Evolutionary conservation across 2,329 filamentous ascomycete genomes (phyloP), one percentile per base, ranked within the genome.

Genomic region (Alternaria triticina): DNA sequence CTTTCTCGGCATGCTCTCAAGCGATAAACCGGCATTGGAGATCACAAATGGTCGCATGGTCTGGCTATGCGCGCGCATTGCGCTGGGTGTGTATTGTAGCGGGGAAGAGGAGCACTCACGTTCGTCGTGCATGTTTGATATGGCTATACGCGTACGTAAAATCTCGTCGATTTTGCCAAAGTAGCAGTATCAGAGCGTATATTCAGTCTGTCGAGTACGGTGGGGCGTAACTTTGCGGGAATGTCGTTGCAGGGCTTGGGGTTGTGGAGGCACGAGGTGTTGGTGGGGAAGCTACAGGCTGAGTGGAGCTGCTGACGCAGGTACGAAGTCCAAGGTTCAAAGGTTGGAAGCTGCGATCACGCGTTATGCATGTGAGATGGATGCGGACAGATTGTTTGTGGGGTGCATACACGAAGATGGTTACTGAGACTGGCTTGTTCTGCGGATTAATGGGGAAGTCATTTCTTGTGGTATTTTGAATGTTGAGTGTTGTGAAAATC

Each of bases 101-200:
- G 68, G 63, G 58, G 50, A 55, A 50, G 43, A 55, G 45, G 54
- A 28, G n/a, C 30, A 74, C 77, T 73, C 65, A 79, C 77, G 76
- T 72, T 79, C 77, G 70, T 79, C 77, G 62, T 78, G 75, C 77
- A 79, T 79, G 62, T 63, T 69, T 46, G 11, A 58, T n/a, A 46
- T 43, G 23, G n/a, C 23, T 55, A 36, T 36, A 28, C 5, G 27
- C 45, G 45, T 46, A 23, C 28, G 40, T 23, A 5, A 17, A 9
- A 4, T 6, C 8, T 17, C 12, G 28, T 33, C 30, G 5, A n/a
- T 36, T 52, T 40, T 52, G 28, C 49, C 49, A 36, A 8, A 52
- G 20, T 52, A 40, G 6, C 49, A 36, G 49, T 23, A 33, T 15
- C 11, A 15, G 23, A 5, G 33, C 25, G 43, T 20, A 22, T 20